Percentiles rank a stretch among this genome's conserved stretches.
These are phyloP conservation scores for Saitozyma sp. DNA, from an alignment of 768 basidiomycete genomes.

Conservation along the genomic window DNA sequence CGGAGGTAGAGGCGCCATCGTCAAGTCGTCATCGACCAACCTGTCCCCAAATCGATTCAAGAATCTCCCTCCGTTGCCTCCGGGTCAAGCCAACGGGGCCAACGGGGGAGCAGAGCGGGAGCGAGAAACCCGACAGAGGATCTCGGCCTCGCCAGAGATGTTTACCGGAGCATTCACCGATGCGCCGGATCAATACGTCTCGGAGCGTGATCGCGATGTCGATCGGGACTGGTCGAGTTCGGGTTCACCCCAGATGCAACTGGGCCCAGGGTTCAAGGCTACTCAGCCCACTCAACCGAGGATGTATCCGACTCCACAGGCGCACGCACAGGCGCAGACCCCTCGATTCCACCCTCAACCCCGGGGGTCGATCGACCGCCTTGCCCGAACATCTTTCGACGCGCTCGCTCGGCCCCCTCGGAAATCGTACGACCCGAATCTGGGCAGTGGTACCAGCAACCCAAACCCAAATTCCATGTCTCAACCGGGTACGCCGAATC, in stretches of 20 bases:
- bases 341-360: neutral
- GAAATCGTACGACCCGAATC: neutral
- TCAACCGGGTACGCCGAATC: neutral
- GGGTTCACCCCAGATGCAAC: too few species aligned
- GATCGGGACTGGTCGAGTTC: neutral
- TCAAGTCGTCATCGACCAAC: conserved; percentile 13
- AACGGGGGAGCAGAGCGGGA: neutral
- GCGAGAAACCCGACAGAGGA: too few species aligned
- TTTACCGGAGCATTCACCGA: conserved; percentile 5
- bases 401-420: neutral
- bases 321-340: neutral
- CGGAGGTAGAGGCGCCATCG: conserved; percentile 3
- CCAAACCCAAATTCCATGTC: neutral
- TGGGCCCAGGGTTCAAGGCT: neutral
- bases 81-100: conserved; percentile 10
- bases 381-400: neutral
- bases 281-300: neutral
- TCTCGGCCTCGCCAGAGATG: conserved; percentile 18
- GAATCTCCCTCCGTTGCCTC: conserved; percentile 41
- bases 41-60: conserved; percentile 43
- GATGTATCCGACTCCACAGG: conserved; percentile 1
- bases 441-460: neutral
- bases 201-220: neutral
- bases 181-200: neutral
- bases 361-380: neutral